Base-by-base conservation (phyloP, 495 filamentous ascomycete genomes). In the Xylaria flabelliformis region DNA sequence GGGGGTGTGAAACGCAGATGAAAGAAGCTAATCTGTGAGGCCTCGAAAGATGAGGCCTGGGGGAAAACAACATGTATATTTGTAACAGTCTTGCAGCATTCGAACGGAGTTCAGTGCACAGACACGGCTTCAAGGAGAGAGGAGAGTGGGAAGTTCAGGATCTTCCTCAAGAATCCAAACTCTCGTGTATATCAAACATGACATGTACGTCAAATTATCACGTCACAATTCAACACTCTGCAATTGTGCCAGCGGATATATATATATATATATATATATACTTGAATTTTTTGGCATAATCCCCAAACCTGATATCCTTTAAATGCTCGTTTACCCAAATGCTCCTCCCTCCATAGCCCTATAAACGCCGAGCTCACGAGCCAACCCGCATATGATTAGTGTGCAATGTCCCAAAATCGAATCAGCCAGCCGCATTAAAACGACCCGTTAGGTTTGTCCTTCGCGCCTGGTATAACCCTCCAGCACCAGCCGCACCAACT, bases 401-500 rank as follows among this genome's bases (percentile, higher is more conserved):
- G 12, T 36, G 36, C 5, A 51, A 26, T 32, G 48, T n/a, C 24
- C 5, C n/a, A 64, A 46, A 12, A 12, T 12, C 7, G 42, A 72
- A 74, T 41, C 12, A 29, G 56, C 42, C 36, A 69, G 48, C 42
- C 36, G 62, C 51, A 55, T 53, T 34, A 56, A 15, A 42, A 26
- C 46, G 55, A 39, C 36, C 42, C 59, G 26, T 66, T 56, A 29
- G 48, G 64, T 9, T 53, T 67, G 17, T 85, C 84, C 67, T 74
- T 78, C 63, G 76, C 70, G 5, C 81, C 80, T 0, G 85, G 87
- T 24, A 92, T 82, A 0, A 90, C 88, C 64, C 90, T 78, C 78
- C 83, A 82, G 72, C 90, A 92, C 90, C 90, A 92, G 0, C 81
- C 90, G 78, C 84, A 90, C 88, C 86, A 97, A 82, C 87, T 94